Evolutionary conservation across 371 early-diverging fungal species (phyloP).

Genomic region (Actinomortierella ambigua): DNA sequence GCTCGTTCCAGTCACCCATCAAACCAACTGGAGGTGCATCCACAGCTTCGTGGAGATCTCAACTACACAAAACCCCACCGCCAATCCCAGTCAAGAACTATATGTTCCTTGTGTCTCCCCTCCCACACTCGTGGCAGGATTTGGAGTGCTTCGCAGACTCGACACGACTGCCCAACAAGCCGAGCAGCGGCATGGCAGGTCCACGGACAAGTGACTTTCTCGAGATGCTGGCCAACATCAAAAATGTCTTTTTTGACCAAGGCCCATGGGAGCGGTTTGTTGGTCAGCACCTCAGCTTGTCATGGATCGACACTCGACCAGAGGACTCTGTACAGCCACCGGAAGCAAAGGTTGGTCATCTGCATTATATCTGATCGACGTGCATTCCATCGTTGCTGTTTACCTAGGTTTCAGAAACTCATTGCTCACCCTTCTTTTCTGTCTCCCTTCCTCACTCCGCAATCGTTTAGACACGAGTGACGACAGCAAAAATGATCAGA

Average conservation of each 20-base stretch:
- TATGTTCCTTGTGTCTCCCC: constrained; percentile 30
- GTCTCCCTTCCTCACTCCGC: neutral
- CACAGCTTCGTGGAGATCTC: constrained; percentile 16
- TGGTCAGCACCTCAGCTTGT: constrained; percentile 30
- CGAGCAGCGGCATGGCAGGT: neutral
- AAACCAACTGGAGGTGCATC: constrained; percentile 8
- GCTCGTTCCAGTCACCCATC: constrained; percentile 39
- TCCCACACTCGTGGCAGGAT: constrained; percentile 31
- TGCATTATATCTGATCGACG: too few relatives aligned
- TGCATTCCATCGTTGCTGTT: too few relatives aligned
- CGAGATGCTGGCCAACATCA: constrained; percentile 27
- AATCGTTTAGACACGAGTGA: constrained; percentile 12
- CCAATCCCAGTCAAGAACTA: constrained; percentile 33
- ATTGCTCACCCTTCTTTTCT: neutral
- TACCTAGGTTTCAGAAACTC: too few relatives aligned
- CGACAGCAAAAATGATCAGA: constrained; percentile 20
- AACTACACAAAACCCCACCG: constrained; percentile 36
- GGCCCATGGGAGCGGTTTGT: constrained; percentile 41
- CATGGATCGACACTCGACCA: constrained; percentile 28
- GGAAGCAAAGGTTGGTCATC: constrained; percentile 7
- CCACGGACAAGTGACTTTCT: constrained; percentile 27
- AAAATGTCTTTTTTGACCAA: constrained; percentile 29
- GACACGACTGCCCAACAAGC: constrained; percentile 8
- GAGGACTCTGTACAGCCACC: neutral
- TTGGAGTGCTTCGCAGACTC: constrained; percentile 20